Conservation (phyloP, 352 stramenopile species). For the Globisporangium spiculum region DNA sequence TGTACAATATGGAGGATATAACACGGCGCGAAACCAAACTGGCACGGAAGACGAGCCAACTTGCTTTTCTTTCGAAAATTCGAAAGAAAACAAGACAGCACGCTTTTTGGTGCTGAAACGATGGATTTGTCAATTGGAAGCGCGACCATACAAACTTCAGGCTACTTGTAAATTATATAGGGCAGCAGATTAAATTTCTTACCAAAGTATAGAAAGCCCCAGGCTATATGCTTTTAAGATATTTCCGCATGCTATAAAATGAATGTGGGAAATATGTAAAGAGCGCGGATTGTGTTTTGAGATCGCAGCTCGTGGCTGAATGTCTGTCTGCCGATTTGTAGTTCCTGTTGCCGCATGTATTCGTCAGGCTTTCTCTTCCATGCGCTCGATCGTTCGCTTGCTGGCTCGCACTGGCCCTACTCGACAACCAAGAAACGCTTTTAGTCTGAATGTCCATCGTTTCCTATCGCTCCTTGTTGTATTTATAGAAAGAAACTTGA, state of each 20-base stretch:
- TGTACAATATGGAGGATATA: background rate
- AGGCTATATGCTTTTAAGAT: background rate
- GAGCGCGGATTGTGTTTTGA: background rate
- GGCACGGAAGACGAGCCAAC: background rate
- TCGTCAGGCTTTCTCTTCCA: constrained; percentile 1
- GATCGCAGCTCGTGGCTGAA: background rate
- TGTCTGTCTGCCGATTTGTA: background rate
- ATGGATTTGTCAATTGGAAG: background rate
- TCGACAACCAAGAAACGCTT: constrained; percentile 7
- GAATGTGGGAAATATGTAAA: background rate
- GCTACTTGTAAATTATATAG: constrained; percentile 3
- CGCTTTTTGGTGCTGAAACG: background rate
- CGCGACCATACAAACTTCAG: background rate
- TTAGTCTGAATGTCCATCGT: constrained; percentile 5
- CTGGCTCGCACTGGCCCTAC: background rate
- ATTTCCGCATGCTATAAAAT: background rate
- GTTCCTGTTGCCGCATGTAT: background rate
- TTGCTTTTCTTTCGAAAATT: background rate
- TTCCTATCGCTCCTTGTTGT: background rate
- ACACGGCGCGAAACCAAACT: background rate
- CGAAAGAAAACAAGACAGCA: constrained; percentile 1
- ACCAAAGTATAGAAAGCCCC: background rate
- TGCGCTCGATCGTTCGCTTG: background rate
- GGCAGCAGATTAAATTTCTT: background rate
- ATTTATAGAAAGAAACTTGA: constrained; percentile 3